Base-by-base conservation (phyloP, 225 moss, liverwort and hornwort species). In the Marchantia polymorpha region DNA sequence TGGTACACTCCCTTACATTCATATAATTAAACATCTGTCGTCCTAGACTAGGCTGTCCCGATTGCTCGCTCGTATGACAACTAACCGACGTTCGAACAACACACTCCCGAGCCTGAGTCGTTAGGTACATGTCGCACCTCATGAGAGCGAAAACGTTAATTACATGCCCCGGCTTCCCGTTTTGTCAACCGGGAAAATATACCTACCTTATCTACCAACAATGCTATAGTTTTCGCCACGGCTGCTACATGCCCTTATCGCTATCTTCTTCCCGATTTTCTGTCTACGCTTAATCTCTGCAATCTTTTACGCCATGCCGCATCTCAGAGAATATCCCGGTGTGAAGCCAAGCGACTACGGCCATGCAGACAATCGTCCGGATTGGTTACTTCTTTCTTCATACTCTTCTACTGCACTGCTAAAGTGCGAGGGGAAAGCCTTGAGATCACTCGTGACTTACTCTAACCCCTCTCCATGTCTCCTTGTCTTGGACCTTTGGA, bases 161-260 rank as follows among this genome's bases (percentile, higher is more conserved):
- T 14, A 67, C 67, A 67, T 67, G 67, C 11, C 58, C 63, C 22
- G 7, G 63, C 23, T 63, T 25, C 17, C 67, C 67, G n/a, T 31
- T 67, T 67, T 31, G 9, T 31, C 8, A 6, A 16, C 29, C 6
- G 14, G 14, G 3, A 10, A 66, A 29, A 30, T 66, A 39, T 67
- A 67, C 6, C 29, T 67, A 67, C 67, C 67, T 67, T 67, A 67
- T 31, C 67, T 63, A n/a, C 23, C 63, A n/a, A 63, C 17, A 22
- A 25, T 63, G 63, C n/a, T n/a, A n/a, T n/a, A n/a, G n/a, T n/a
- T n/a, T n/a, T n/a, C n/a, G n/a, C 39, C 39, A 39, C 39, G 39
- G 39, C 39, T 2, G 5, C 63, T 63, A 63, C 60, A 7, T 63
- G 63, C 25, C n/a, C 23, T n/a, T 6, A 25, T 63, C 63, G 25